Evolutionary conservation across 306 rosid species (phyloP).

Genomic region (Inga leiocalycina): DNA sequence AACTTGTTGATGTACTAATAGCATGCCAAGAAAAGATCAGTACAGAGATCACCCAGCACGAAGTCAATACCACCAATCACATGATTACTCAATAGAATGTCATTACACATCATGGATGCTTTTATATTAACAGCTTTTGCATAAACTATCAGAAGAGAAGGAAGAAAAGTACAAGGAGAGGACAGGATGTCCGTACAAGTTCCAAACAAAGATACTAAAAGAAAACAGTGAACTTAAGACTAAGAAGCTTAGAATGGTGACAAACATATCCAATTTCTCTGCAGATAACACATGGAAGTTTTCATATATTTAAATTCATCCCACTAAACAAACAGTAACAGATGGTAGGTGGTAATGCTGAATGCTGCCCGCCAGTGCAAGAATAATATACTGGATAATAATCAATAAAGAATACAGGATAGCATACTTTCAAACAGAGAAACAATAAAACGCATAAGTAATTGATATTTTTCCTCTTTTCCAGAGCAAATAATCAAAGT

Average conservation of each 20-base stretch:
- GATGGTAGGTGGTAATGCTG: not conserved
- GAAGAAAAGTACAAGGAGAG: not conserved
- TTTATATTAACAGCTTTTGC: not conserved
- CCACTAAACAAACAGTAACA: not conserved
- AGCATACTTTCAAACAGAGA: not conserved
- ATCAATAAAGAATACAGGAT: not conserved
- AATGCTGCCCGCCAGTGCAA: not conserved
- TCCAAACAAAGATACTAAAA: not conserved
- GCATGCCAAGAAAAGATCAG: not conserved
- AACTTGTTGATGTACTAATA: not conserved
- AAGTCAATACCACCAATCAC: not conserved
- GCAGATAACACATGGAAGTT: too few species aligned
- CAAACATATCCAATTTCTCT: not conserved
- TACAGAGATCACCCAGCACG: not conserved
- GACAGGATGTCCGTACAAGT: not conserved
- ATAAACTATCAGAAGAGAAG: not conserved
- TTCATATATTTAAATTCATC: not conserved
- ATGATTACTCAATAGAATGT: not conserved
- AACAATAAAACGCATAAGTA: not conserved
- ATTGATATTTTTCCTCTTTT: not conserved
- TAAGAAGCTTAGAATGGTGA: not conserved
- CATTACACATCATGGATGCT: not conserved
- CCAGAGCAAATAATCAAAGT: not conserved
- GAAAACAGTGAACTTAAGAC: not conserved
- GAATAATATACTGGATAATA: not conserved